Evolutionary conservation across 306 rosid species (phyloP).

Genomic region (Quercus cerris): DNA sequence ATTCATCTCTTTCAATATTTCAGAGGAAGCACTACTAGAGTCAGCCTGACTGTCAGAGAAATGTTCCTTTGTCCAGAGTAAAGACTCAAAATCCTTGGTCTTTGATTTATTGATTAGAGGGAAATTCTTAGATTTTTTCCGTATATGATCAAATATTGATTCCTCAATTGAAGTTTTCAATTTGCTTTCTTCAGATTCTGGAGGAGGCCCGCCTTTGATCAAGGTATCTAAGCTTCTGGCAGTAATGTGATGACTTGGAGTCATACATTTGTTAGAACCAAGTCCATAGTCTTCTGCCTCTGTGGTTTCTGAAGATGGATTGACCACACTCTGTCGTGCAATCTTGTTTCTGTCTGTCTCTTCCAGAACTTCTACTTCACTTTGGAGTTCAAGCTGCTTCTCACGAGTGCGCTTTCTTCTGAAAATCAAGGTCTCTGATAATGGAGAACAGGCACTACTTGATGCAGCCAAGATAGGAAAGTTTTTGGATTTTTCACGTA

Average conservation of each 20-base stretch:
- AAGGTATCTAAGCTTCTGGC: conserved; percentile 34
- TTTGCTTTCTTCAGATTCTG: conserved; percentile 40
- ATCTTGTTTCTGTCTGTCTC: conserved; percentile 27
- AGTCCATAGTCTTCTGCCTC: conserved; percentile 20
- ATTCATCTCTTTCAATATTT: conserved; percentile 25
- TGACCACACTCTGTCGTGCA: conserved; percentile 28
- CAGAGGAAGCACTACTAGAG: conserved; percentile 24
- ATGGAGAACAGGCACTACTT: conserved; percentile 38
- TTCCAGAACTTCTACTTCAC: conserved; percentile 52
- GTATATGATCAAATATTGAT: conserved; percentile 61
- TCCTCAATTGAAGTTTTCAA: conserved; percentile 41
- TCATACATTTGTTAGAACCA: conserved; percentile 10
- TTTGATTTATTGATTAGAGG: conserved; percentile 44
- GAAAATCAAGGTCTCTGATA: conserved; percentile 41
- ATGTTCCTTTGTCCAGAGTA: conserved; percentile 25
- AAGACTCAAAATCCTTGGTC: conserved; percentile 21
- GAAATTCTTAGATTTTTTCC: conserved; percentile 53
- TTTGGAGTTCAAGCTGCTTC: conserved; percentile 42
- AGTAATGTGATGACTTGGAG: conserved; percentile 20
- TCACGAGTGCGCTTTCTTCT: conserved; percentile 48
- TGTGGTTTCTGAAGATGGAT: conserved; percentile 34
- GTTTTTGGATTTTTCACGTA: conserved; percentile 82
- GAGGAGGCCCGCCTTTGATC: conserved; percentile 35
- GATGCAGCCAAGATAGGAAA: conserved; percentile 48
- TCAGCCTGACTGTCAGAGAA: conserved; percentile 14